These are phyloP conservation scores for Comarum palustre DNA, from an alignment of 306 rosid genomes.

Conservation along the genomic window DNA sequence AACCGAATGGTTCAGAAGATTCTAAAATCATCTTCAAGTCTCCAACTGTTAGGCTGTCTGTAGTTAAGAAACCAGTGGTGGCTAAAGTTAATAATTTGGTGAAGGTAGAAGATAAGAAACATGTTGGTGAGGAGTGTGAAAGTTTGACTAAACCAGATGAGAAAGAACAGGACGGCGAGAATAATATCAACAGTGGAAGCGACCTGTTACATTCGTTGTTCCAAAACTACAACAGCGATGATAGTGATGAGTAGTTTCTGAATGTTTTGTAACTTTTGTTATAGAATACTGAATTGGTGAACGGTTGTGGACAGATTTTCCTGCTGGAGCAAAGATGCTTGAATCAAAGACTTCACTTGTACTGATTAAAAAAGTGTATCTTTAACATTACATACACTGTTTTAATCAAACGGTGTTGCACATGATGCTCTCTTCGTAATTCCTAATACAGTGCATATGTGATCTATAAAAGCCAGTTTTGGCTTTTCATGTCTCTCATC, in stretches of 20 bases:
- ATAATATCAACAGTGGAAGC: slow-evolving; percentile 11
- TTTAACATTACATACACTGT: background rate
- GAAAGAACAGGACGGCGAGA: slow-evolving; percentile 28
- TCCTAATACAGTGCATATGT: background rate
- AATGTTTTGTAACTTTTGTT: background rate
- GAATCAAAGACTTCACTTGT: no score
- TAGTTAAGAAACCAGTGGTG: slow-evolving; percentile 49
- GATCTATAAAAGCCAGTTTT: background rate
- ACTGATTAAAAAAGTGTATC: background rate
- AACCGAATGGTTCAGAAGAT: slow-evolving; percentile 23
- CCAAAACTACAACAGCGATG: slow-evolving; percentile 54
- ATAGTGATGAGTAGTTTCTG: slow-evolving; percentile 32
- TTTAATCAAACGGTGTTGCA: background rate
- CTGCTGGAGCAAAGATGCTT: no score
- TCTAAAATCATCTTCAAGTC: slow-evolving; percentile 40
- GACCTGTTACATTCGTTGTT: slow-evolving; percentile 44
- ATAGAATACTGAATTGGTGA: background rate
- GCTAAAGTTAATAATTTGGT: slow-evolving; percentile 18
- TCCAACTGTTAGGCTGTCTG: slow-evolving; percentile 39
- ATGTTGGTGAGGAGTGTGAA: slow-evolving; percentile 26
- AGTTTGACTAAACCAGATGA: slow-evolving; percentile 18
- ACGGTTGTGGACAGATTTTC: background rate
- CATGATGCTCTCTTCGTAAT: background rate
- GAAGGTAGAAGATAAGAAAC: slow-evolving; percentile 31
- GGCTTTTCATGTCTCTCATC: background rate